A percentile compares a stretch with the other conserved stretches of the same genome.
These are phyloP conservation scores for Termitomyces sp. DNA, from an alignment of 768 basidiomycete genomes.

Conservation along the genomic window DNA sequence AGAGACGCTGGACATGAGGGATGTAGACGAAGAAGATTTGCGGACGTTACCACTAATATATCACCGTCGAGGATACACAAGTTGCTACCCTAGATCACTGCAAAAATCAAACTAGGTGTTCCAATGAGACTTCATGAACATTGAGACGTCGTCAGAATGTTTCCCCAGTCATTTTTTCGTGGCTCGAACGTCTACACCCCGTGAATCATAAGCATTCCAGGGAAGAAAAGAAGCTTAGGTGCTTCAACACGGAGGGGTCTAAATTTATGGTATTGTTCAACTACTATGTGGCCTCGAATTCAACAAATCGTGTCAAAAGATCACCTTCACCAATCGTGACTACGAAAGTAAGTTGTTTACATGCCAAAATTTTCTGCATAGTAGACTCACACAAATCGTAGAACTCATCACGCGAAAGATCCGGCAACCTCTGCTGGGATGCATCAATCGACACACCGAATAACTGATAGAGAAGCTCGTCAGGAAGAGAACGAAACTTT, in stretches of 20 bases:
- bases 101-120: conserved; percentile 9
- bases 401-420: conserved; percentile 34
- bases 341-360: conserved; percentile 10
- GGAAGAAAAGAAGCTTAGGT: neutral
- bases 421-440: conserved; percentile 26
- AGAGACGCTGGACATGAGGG: conserved; percentile 26
- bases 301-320: conserved; percentile 32
- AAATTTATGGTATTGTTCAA: neutral
- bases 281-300: conserved; percentile 21
- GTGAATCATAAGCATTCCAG: neutral
- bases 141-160: neutral
- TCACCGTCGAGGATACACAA: conserved; percentile 58
- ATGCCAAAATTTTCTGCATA: neutral
- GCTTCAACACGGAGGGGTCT: neutral
- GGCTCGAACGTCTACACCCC: neutral
- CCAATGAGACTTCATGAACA: neutral
- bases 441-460: conserved; percentile 29
- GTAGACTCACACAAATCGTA: conserved; percentile 33
- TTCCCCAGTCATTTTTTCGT: neutral
- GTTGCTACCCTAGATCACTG: conserved; percentile 24
- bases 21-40: conserved; percentile 20
- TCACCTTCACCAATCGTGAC: conserved; percentile 32
- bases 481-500: neutral
- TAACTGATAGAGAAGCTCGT: conserved; percentile 21
- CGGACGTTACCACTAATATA: conserved; percentile 59